Conservation (phyloP, 2,329 filamentous ascomycete species). For the Ceratocystis papillata region DNA sequence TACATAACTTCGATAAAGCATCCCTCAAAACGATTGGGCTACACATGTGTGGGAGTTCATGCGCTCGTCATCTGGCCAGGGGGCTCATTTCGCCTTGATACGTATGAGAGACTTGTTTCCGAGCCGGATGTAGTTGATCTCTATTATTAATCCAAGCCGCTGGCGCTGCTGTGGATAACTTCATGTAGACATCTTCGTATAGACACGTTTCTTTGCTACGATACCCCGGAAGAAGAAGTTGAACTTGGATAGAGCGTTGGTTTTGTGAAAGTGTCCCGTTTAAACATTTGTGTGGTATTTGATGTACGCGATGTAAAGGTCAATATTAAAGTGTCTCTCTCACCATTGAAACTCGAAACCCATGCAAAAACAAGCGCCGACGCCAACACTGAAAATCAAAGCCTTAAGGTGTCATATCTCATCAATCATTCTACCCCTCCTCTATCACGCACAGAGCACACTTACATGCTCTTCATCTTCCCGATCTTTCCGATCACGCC, state of each 20-base stretch:
- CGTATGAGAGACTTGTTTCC: slow-evolving; percentile 49
- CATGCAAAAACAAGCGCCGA: too few relatives aligned
- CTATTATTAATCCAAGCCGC: neutral
- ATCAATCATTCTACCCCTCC: neutral
- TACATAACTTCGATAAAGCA: slow-evolving; percentile 44
- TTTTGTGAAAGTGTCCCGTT: neutral
- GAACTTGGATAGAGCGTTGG: neutral
- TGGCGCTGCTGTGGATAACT: neutral
- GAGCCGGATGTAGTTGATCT: neutral
- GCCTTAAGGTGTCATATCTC: too few relatives aligned
- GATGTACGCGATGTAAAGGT: neutral
- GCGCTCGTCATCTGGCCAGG: slow-evolving; percentile 69
- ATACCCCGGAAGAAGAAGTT: neutral
- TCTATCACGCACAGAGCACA: neutral
- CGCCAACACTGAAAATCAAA: too few relatives aligned
- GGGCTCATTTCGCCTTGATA: slow-evolving; percentile 57
- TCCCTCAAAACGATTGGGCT: neutral
- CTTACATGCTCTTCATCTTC: neutral
- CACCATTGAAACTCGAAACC: too few relatives aligned
- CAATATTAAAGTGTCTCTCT: too few relatives aligned
- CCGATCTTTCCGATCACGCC: too few relatives aligned
- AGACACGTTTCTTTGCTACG: neutral
- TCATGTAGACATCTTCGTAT: neutral
- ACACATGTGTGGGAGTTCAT: slow-evolving; percentile 45
- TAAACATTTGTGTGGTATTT: neutral